Conservation (phyloP, 495 filamentous ascomycete genomes). For the Podospora comata region DNA sequence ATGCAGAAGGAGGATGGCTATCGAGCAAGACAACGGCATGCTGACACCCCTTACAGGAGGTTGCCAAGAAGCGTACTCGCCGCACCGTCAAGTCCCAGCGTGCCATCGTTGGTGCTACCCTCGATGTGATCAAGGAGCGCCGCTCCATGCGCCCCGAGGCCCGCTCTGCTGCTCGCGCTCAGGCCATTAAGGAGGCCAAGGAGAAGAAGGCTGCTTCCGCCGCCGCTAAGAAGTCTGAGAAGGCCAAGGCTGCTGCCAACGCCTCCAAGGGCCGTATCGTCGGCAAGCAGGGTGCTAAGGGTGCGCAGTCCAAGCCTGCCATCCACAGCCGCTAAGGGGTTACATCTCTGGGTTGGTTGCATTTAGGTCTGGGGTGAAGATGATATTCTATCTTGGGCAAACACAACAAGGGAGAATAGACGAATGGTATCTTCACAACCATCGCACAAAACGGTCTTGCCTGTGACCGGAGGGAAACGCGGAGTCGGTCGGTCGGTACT, state of each 20-base stretch:
- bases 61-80: slow-evolving; percentile 99
- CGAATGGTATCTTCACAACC: slow-evolving; percentile 24
- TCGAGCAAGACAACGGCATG: slow-evolving; percentile 19
- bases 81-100: slow-evolving; percentile 97
- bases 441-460: slow-evolving; percentile 21
- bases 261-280: slow-evolving; percentile 77
- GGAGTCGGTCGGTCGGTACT: slow-evolving; percentile 41
- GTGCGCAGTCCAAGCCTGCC: slow-evolving; percentile 78
- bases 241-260: slow-evolving; percentile 84
- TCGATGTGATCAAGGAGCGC: slow-evolving; percentile 99
- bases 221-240: slow-evolving; percentile 96
- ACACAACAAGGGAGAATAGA: slow-evolving; percentile 24
- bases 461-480: slow-evolving; percentile 29
- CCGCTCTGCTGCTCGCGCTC: slow-evolving; percentile 82
- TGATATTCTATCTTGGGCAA: slow-evolving; percentile 20
- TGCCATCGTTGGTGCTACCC: slow-evolving; percentile 96
- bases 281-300: slow-evolving; percentile 97
- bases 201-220: slow-evolving; percentile 87
- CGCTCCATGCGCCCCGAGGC: slow-evolving; percentile 89
- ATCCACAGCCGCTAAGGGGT: slow-evolving; percentile 78
- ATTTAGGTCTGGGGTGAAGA: slow-evolving; percentile 13
- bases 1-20: not conserved
- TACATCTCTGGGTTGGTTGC: slow-evolving; percentile 19
- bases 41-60: slow-evolving; percentile 71
- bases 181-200: slow-evolving; percentile 94